Evolutionary conservation across 495 filamentous ascomycete genomes (phyloP), one percentile per base, ranked within the genome.

Genomic region (Xylaria intraflava): DNA sequence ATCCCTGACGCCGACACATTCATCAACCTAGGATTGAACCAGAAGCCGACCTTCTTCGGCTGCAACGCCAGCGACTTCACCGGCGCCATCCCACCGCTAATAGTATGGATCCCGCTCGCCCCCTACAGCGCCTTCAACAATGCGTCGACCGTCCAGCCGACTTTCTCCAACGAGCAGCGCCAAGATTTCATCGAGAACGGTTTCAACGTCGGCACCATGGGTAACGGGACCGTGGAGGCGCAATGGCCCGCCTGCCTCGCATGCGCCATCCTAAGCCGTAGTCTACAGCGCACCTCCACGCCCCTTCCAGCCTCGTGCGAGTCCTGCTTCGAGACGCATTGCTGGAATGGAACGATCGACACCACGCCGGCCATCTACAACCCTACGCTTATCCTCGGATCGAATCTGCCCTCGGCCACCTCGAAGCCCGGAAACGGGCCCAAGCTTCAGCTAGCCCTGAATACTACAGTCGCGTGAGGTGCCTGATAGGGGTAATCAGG

Each of bases 81-180:
- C 3, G 57, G 64, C 47, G 67, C 67, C 30, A 60, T 52, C 56
- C 71, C 84, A 0, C 92, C 92, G 0, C 60, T 96, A 29, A 68
- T 97, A 55, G 87, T 97, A 53, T 97, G 96, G 69, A 60, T 97
- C n/a, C 87, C 92, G 47, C 96, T 95, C 67, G 71, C 78, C 14
- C 92, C 91, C 0, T 96, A 93, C 70, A 81, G 78, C 33, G 78
- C 75, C 55, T 59, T 75, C 38, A 85, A 80, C 60, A 96, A 96
- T 70, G 69, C 83, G 4, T 83, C 83, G 3, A 96, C 92, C 27
- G 89, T 85, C 65, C 67, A 79, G 30, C 72, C 81, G 3, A 58
- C 59, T 3, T 90, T 88, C 72, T 73, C 79, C 11, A 67, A 79
- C 58, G 71, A 61, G 6, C 61, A 88, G 64, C 83, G 91, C 43